Percentiles rank a stretch among this genome's conserved stretches.
These are phyloP conservation scores for Cyclotella sp. DNA, from an alignment of 108 stramenopile genomes.

Conservation along the genomic window DNA sequence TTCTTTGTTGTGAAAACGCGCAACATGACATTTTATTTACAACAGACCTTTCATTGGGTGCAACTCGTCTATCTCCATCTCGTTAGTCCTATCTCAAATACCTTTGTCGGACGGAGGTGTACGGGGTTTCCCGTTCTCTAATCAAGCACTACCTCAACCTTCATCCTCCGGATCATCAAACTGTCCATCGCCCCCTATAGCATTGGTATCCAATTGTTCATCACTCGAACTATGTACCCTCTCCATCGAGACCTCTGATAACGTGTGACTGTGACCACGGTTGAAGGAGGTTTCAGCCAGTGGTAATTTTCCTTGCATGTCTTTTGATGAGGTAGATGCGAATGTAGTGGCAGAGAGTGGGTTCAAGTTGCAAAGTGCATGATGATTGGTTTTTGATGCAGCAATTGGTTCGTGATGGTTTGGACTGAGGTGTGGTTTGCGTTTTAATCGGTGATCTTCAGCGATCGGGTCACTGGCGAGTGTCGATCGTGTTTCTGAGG, in stretches of 20 bases:
- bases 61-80: too few species aligned
- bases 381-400: not conserved
- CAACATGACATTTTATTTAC: too few species aligned
- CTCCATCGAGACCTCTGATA: not conserved
- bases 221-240: not conserved
- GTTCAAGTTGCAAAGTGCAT: too few species aligned
- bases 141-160: not conserved
- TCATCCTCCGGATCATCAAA: conserved; percentile 4
- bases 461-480: not conserved
- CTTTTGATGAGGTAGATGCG: not conserved
- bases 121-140: not conserved
- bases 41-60: too few species aligned
- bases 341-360: not conserved
- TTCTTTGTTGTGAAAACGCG: too few species aligned
- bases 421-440: not conserved
- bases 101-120: not conserved
- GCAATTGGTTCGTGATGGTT: not conserved
- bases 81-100: not conserved
- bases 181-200: not conserved
- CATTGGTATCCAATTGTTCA: too few species aligned
- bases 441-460: not conserved
- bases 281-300: not conserved
- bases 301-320: not conserved
- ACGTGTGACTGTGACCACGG: not conserved
- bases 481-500: not conserved